These are phyloP conservation scores for Aspergillus calidoustus DNA, from an alignment of 2,329 filamentous ascomycete genomes.

Conservation along the genomic window DNA sequence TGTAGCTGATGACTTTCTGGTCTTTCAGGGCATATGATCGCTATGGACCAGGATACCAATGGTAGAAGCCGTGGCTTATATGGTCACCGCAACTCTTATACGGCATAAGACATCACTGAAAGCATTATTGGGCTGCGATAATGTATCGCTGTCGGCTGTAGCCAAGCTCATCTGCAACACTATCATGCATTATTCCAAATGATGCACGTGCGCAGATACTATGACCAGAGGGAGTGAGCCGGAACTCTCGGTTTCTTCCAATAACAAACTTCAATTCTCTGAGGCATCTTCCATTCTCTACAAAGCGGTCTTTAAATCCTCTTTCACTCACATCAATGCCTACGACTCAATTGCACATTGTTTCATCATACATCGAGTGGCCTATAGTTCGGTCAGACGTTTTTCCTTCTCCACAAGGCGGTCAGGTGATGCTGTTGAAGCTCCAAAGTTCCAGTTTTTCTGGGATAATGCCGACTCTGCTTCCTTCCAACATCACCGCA, in stretches of 20 bases:
- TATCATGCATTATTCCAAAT: neutral
- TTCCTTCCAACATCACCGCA: constrained; percentile 7
- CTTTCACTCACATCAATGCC: neutral
- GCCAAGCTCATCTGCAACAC: neutral
- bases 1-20: neutral
- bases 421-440: constrained; percentile 24
- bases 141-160: neutral
- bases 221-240: neutral
- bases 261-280: neutral
- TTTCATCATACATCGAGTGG: neutral
- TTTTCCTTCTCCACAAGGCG: constrained; percentile 17
- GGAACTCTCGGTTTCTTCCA: neutral
- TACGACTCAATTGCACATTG: neutral
- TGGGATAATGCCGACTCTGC: constrained; percentile 15
- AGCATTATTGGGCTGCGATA: neutral
- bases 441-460: constrained; percentile 27
- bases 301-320: neutral
- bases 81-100: neutral
- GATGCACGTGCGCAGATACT: neutral
- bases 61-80: neutral
- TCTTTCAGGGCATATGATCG: neutral
- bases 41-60: neutral
- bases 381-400: constrained; percentile 19
- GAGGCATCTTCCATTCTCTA: neutral
- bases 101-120: neutral